A percentile compares a stretch with the other conserved stretches of the same genome.
Evolutionary conservation across 2,329 filamentous ascomycete species (phyloP).

Genomic region (Dactylella cylindrospora): DNA sequence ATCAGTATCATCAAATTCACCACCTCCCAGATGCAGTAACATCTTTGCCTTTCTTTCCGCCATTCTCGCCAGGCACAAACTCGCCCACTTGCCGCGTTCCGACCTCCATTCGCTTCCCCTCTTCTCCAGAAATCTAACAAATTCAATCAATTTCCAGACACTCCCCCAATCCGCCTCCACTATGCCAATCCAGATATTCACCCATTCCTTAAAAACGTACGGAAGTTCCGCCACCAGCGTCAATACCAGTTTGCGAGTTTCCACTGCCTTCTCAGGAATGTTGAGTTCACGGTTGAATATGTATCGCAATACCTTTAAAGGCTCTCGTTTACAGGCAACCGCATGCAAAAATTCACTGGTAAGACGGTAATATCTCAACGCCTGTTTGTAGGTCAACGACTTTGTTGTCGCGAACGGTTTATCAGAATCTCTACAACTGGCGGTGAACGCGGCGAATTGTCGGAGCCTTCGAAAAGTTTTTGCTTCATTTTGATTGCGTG

Average conservation of each 20-base stretch:
- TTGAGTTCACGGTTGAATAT: slow-evolving; percentile 17
- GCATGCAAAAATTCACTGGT: not conserved
- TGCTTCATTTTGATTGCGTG: not conserved
- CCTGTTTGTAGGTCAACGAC: not conserved
- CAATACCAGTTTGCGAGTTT: slow-evolving; percentile 1
- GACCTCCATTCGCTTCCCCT: slow-evolving; percentile 7
- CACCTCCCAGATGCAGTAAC: too few species aligned
- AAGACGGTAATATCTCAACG: not conserved
- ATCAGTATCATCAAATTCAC: not conserved
- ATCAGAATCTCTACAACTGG: not conserved
- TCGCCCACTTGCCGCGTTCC: slow-evolving; percentile 4
- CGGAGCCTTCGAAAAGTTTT: not conserved
- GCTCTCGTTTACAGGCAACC: not conserved
- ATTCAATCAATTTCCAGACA: slow-evolving; percentile 14
- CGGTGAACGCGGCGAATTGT: slow-evolving; percentile 5
- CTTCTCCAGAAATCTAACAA: slow-evolving; percentile 1
- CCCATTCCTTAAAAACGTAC: slow-evolving; percentile 17
- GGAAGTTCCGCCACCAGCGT: slow-evolving; percentile 12
- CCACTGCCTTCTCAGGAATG: not conserved
- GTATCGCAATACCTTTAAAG: slow-evolving; percentile 2
- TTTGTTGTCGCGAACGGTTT: not conserved
- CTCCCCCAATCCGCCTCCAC: slow-evolving; percentile 7
- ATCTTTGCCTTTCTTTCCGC: not conserved
- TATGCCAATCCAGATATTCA: slow-evolving; percentile 19
- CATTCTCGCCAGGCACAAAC: slow-evolving; percentile 1